Conservation (phyloP, 2,329 filamentous ascomycete species). For the Talaromyces rugulosus region DNA sequence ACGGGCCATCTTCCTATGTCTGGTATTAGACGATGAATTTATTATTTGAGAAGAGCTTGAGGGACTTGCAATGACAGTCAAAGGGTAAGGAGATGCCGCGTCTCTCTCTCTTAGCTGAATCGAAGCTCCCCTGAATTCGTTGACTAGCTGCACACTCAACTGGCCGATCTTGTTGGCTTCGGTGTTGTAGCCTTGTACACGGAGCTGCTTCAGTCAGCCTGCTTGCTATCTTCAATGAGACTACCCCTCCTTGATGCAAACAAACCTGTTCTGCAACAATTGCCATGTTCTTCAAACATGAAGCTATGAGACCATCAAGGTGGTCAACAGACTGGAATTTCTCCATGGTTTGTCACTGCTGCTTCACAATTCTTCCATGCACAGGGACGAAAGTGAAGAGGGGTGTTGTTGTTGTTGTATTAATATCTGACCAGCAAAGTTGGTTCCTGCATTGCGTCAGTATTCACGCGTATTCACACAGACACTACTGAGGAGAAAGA, state of each 20-base stretch:
- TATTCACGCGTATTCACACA: not conserved
- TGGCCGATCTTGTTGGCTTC: constrained; percentile 24
- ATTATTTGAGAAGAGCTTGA: not conserved
- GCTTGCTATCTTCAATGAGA: not conserved
- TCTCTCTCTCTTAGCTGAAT: constrained; percentile 15
- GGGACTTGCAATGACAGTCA: not conserved
- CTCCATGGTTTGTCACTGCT: not conserved
- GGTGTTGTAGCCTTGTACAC: not conserved
- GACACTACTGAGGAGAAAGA: not conserved
- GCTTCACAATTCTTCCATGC: not conserved
- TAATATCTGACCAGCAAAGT: not conserved
- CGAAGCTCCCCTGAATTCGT: constrained; percentile 20
- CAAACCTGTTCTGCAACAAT: constrained; percentile 1
- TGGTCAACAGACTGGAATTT: not conserved
- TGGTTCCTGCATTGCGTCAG: not conserved
- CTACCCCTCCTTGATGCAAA: not conserved
- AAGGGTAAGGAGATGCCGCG: not conserved
- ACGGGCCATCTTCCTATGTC: not conserved
- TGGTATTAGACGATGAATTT: not conserved
- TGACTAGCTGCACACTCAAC: constrained; percentile 19
- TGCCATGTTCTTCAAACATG: not conserved
- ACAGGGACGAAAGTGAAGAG: not conserved
- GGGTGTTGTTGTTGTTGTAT: not conserved
- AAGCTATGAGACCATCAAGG: not conserved
- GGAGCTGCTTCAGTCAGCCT: constrained; percentile 7